Base-by-base conservation (phyloP, 139 green algal species). In the Chlorella sp. region DNA sequence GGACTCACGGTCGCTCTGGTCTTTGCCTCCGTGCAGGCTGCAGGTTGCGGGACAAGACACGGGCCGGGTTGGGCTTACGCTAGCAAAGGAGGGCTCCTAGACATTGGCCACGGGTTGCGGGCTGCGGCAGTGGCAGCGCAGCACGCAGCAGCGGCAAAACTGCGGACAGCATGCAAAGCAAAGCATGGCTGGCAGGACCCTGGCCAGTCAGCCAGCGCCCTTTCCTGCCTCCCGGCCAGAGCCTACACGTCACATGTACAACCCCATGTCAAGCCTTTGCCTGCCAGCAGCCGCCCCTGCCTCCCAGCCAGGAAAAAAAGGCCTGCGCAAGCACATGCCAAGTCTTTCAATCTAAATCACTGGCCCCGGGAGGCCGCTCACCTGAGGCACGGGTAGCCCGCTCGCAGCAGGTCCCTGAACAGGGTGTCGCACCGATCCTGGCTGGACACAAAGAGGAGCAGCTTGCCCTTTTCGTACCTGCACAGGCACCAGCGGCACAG, bases 11-110 rank as follows among this genome's bases (percentile, higher is more conserved):
- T 99, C 98, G 32, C 64, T 94, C 95, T 99, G 98, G 88, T 99
- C 98, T 93, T 99, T 99, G 89, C 96, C 98, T 36, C 98, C 98
- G 91, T 99, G 98, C 87, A 99, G 94, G 34, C 92, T 97, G 32
- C 99, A 93, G 93, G 40, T 34, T 57, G 48, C 7, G 48, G 48
- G 48, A 57, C 48, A 57, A 57, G 48, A 57, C n/a, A n/a, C n/a
- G n/a, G n/a, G n/a, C n/a, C n/a, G n/a, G n/a, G n/a, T n/a, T n/a
- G n/a, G n/a, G n/a, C n/a, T n/a, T n/a, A n/a, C n/a, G n/a, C n/a
- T n/a, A n/a, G n/a, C 48, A 57, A 57, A 5, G 5, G 7, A 57
- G 9, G 48, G 48, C 48, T 57, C 48, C 48, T 9, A 57, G 48
- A 57, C n/a, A 57, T 9, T 57, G 48, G 48, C 48, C 48, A 3